Conservation (phyloP, 75 land plant genomes). For the Selaginella tamariscina region DNA sequence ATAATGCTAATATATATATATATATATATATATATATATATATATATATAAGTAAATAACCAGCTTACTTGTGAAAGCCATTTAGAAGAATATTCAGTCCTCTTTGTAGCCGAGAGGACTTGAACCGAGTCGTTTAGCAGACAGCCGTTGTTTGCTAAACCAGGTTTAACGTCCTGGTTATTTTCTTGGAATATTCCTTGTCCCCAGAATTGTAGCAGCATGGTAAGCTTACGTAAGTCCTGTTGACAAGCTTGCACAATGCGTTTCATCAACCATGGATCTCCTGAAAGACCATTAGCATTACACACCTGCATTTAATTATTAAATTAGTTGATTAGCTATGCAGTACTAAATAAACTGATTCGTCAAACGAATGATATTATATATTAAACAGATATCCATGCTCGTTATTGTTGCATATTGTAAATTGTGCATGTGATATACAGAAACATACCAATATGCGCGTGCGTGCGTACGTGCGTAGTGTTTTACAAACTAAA, state of each 20-base stretch:
- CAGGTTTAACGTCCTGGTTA: too few species aligned
- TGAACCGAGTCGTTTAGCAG: not conserved
- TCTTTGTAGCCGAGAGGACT: not conserved
- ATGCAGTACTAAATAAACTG: too few species aligned
- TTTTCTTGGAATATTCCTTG: slow-evolving; percentile 31
- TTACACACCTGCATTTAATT: slow-evolving; percentile 47
- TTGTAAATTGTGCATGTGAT: too few species aligned
- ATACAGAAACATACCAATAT: too few species aligned
- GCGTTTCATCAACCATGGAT: slow-evolving; percentile 30
- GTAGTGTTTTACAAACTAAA: too few species aligned
- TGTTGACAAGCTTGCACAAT: slow-evolving; percentile 35
- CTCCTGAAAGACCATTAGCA: slow-evolving; percentile 37
- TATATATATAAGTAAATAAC: not conserved
- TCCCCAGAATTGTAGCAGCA: slow-evolving; percentile 89
- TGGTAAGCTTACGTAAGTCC: slow-evolving; percentile 65
- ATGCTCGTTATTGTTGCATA: too few species aligned
- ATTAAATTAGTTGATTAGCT: too few species aligned
- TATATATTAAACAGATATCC: too few species aligned
- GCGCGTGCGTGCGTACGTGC: too few species aligned
- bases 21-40: not conserved
- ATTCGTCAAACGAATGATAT: too few species aligned
- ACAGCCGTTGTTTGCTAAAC: too few species aligned
- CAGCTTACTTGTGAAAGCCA: not conserved
- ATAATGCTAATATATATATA: not conserved
- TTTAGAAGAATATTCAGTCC: not conserved